Conservation (phyloP, 2,329 filamentous ascomycete species). For the Trichoderma guizhouense region DNA sequence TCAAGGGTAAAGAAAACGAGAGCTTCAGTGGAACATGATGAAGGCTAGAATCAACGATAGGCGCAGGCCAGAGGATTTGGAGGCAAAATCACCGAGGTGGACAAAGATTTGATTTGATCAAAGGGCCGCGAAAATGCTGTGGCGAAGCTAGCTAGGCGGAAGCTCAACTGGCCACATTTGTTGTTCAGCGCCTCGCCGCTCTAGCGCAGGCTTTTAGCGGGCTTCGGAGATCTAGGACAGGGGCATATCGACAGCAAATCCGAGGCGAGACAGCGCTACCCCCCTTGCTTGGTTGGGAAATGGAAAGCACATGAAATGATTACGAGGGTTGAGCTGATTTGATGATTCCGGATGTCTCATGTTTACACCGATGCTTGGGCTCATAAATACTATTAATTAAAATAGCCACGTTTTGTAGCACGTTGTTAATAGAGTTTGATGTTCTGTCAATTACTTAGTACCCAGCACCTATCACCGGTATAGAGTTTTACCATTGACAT, state of each 20-base stretch:
- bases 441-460: background rate
- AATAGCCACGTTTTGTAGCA: background rate
- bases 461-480: background rate
- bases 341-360: background rate
- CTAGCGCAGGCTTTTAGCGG: conserved; percentile 8
- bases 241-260: conserved; percentile 10
- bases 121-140: conserved; percentile 24
- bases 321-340: background rate
- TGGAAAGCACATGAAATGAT: background rate
- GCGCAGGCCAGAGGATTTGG: background rate
- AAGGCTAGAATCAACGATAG: conserved; percentile 3
- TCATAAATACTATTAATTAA: background rate
- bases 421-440: background rate
- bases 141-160: conserved; percentile 22
- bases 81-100: conserved; percentile 3
- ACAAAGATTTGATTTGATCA: background rate
- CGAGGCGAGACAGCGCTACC: background rate
- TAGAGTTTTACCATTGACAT: background rate
- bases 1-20: background rate
- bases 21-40: conserved; percentile 16
- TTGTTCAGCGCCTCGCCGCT: conserved; percentile 5
- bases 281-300: background rate
- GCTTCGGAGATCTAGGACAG: conserved; percentile 17
- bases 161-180: conserved; percentile 17
- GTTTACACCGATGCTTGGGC: background rate